phyloP scores from a whole-genome alignment of 2,329 filamentous ascomycete genomes.

The Diaporthe destruens region DNA sequence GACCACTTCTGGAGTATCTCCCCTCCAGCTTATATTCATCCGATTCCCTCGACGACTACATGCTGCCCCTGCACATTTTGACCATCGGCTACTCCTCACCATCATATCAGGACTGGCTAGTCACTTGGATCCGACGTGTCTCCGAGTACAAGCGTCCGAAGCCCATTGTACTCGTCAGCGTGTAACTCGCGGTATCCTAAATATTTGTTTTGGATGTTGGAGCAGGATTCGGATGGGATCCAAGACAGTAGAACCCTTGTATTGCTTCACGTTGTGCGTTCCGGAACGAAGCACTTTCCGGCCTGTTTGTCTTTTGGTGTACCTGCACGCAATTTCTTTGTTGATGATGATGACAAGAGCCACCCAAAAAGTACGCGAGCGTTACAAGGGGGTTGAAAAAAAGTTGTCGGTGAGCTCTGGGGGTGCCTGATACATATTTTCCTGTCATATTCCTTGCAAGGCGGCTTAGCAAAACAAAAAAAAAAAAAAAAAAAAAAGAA shows the following conservation, averaged over 20 bases:
- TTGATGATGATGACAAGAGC: conserved; percentile 27
- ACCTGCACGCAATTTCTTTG: conserved; percentile 20
- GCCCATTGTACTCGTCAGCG: conserved; percentile 12
- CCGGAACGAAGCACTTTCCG: neutral
- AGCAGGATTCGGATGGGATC: neutral
- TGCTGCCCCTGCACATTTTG: neutral
- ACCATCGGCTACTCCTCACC: neutral
- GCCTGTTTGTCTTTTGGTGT: neutral
- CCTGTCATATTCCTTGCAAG: conserved; percentile 13
- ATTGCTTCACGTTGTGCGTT: conserved; percentile 20
- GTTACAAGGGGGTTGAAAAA: conserved; percentile 2
- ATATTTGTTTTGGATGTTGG: neutral
- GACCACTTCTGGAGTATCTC: conserved; percentile 8
- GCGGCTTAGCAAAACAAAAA: conserved; percentile 19
- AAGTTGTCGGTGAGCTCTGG: conserved; percentile 6
- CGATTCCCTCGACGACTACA: neutral
- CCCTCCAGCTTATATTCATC: conserved; percentile 4
- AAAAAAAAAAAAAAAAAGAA: conserved; percentile 4
- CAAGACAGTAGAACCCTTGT: conserved; percentile 9
- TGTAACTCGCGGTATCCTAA: conserved; percentile 9
- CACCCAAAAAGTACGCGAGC: conserved; percentile 18
- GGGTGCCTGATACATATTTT: neutral
- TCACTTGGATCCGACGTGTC: neutral
- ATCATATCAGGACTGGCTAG: neutral
- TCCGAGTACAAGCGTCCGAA: neutral